Percentiles rank a stretch among this genome's conserved stretches.
Conservation (phyloP, 805 yeast genomes). For the Candida glaebosa region DNA sequence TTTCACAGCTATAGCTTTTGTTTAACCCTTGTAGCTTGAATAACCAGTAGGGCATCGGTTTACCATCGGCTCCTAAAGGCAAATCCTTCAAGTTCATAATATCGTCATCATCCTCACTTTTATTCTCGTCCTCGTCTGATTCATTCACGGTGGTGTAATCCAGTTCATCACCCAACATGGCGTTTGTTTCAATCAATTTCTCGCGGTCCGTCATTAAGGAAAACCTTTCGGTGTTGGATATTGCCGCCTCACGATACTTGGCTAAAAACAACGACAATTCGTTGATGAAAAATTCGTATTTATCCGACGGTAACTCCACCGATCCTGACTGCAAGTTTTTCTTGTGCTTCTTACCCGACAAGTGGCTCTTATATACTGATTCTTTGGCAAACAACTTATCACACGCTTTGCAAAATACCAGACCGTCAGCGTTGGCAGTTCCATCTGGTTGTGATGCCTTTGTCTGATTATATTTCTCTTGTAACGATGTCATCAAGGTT, state of each 20-base stretch:
- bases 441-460: conserved; percentile 8
- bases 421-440: conserved; percentile 18
- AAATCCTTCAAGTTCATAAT: conserved; percentile 50
- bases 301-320: not conserved
- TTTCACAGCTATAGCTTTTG: conserved; percentile 70
- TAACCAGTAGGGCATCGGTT: conserved; percentile 91
- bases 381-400: conserved; percentile 57
- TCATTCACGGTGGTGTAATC: conserved; percentile 39
- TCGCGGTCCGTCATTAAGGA: conserved; percentile 71
- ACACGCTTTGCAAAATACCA: conserved; percentile 62
- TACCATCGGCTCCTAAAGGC: conserved; percentile 85
- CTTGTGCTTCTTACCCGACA: conserved; percentile 71
- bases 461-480: conserved; percentile 6
- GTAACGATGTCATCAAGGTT: conserved; percentile 9
- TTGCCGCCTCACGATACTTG: conserved; percentile 47
- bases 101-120: conserved; percentile 29
- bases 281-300: conserved; percentile 37
- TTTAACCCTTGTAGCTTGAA: conserved; percentile 86
- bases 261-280: conserved; percentile 35
- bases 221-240: conserved; percentile 59
- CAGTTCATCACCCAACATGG: conserved; percentile 34
- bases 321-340: conserved; percentile 35
- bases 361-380: conserved; percentile 66
- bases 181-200: conserved; percentile 46
- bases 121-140: conserved; percentile 17